Conservation (phyloP, 192 early-diverging fungal genomes). For the Anaeromyces robustus region DNA sequence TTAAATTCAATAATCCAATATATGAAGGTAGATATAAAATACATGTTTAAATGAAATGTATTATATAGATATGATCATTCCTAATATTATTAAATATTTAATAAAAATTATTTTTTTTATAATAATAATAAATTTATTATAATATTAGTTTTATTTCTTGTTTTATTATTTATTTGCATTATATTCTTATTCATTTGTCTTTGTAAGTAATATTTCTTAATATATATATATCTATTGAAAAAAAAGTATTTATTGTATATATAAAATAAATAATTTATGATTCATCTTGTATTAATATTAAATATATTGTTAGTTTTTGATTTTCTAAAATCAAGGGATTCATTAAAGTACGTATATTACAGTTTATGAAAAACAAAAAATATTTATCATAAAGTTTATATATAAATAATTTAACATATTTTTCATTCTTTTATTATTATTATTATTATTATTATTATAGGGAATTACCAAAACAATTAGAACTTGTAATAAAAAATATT, state of each 20-base stretch:
- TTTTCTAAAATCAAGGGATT: neutral
- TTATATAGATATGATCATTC: no score
- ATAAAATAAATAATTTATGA: no score
- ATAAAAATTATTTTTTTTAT: no score
- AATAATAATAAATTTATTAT: no score
- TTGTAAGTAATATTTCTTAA: neutral
- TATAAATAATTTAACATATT: neutral
- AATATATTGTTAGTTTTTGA: neutral
- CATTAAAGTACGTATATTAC: neutral
- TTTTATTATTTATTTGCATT: neutral
- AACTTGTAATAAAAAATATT: neutral
- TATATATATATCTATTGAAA: no score
- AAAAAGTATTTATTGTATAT: no score
- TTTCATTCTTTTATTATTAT: neutral
- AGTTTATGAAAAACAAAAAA: no score
- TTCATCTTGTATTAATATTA: no score
- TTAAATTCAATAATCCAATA: neutral
- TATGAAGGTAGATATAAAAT: neutral
- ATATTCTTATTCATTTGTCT: neutral
- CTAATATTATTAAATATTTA: no score
- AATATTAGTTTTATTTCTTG: no score
- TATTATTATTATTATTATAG: neutral
- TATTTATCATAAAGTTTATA: neutral
- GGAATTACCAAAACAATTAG: neutral
- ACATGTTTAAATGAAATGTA: no score